Evolutionary conservation across 116 monocot genomes (phyloP), one percentile per base, ranked within the genome.

Genomic region (Dioscorea cayenensis): DNA sequence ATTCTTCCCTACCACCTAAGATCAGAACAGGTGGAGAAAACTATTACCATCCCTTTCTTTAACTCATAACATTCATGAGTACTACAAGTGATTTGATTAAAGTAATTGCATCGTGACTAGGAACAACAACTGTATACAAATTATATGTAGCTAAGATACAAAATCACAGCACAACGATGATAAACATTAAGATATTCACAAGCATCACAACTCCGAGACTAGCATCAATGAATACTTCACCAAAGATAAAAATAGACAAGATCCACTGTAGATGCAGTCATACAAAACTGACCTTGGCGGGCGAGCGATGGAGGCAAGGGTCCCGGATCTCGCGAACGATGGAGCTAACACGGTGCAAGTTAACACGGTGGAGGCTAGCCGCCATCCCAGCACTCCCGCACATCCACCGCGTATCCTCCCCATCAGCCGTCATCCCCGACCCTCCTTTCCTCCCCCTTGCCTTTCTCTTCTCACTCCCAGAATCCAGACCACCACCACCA

Each of bases 241-340:
- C 32, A 32, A 32, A 32, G 32, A 32, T 51, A 17, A 51, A 51
- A 51, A n/a, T 1, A 5, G n/a, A 18, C 14, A 55, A 55, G 5
- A 55, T 51, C 2, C 55, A 18, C 55, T 55, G 17, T 11, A 55
- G 55, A 55, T 55, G n/a, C 55, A 5, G 17, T 55, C 1, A 75
- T 20, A 35, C 28, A 9, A 5, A 14, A 72, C 64, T 32, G 13
- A 90, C 94, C 86, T 84, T 90, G 3, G 79, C 69, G 23, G 91
- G 84, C 28, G 90, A 91, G 72, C 79, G 87, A 65, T 88, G 77
- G 71, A 83, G 84, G 67, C 94, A 94, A 20, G 94, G 94, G 48
- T 93, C 89, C 22, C 90, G 80, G 55, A 94, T 86, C 70, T 90
- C 90, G 32, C 81, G 72, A 7, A 90, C 88, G 18, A 94, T 88